Conservation (phyloP, 2,329 filamentous ascomycete genomes). For the Calonectria henricotiae region DNA sequence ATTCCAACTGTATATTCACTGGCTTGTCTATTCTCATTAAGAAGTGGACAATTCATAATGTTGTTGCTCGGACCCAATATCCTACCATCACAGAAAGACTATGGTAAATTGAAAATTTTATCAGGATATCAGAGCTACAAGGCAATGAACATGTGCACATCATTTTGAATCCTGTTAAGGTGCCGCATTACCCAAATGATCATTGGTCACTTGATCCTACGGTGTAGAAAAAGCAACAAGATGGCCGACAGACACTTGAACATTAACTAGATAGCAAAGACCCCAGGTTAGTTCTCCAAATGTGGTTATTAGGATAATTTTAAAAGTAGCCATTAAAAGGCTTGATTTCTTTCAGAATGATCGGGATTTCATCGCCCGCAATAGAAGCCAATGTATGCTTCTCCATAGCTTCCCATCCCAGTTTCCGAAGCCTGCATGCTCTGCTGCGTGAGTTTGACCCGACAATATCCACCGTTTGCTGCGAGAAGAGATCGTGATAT, state of each 20-base stretch:
- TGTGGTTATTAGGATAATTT: neutral
- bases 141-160: no score
- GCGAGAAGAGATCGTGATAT: neutral
- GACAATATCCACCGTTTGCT: neutral
- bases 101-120: no score
- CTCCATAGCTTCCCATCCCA: neutral
- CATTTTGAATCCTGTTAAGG: no score
- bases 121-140: no score
- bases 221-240: neutral
- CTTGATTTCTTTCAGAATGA: neutral
- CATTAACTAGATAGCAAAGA: no score
- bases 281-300: no score
- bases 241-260: neutral
- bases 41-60: no score
- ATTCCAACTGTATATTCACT: no score
- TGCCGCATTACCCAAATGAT: no score
- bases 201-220: neutral
- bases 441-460: slow-evolving; percentile 2
- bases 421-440: neutral
- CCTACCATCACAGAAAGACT: no score
- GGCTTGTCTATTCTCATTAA: no score
- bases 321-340: neutral
- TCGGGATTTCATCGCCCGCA: neutral
- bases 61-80: no score
- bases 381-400: neutral